Conservation (phyloP, 345 rosid genomes). For the Aethionema arabicum region DNA sequence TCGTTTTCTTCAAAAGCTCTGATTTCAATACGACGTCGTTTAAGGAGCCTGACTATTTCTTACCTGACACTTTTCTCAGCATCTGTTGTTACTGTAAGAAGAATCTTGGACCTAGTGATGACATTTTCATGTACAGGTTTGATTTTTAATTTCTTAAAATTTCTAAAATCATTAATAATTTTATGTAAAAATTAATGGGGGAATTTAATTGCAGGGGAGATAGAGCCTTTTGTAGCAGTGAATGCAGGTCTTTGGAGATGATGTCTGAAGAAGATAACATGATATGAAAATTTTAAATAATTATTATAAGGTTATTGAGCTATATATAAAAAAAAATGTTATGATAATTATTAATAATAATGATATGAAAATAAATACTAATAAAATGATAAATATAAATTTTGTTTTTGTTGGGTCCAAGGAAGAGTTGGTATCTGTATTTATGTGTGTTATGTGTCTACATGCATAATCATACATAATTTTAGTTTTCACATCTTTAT, state of each 20-base stretch:
- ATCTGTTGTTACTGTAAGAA: constrained; percentile 74
- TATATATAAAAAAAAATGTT: background rate
- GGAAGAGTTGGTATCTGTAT: constrained; percentile 26
- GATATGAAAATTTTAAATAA: constrained; percentile 10
- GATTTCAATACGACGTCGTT: constrained; percentile 13
- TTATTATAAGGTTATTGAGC: constrained; percentile 1
- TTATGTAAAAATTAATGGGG: constrained; percentile 2
- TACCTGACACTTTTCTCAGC: constrained; percentile 71
- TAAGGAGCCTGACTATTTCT: constrained; percentile 35
- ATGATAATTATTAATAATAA: constrained; percentile 30
- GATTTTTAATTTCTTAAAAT: constrained; percentile 14
- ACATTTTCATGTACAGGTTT: constrained; percentile 93
- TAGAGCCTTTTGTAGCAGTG: constrained; percentile 88
- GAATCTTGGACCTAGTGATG: constrained; percentile 72
- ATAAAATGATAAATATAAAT: constrained; percentile 21
- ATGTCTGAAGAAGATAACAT: constrained; percentile 46
- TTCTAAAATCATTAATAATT: background rate
- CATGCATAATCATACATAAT: constrained; percentile 31
- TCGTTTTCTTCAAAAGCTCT: constrained; percentile 39
- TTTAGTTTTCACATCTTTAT: constrained; percentile 16
- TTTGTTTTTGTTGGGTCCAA: constrained; percentile 14
- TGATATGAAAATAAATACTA: constrained; percentile 5
- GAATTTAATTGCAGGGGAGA: constrained; percentile 60
- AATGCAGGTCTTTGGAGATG: constrained; percentile 77
- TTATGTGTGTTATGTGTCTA: constrained; percentile 29